Base-by-base conservation (phyloP, 116 monocot species). In the Dioscorea cayenensis region DNA sequence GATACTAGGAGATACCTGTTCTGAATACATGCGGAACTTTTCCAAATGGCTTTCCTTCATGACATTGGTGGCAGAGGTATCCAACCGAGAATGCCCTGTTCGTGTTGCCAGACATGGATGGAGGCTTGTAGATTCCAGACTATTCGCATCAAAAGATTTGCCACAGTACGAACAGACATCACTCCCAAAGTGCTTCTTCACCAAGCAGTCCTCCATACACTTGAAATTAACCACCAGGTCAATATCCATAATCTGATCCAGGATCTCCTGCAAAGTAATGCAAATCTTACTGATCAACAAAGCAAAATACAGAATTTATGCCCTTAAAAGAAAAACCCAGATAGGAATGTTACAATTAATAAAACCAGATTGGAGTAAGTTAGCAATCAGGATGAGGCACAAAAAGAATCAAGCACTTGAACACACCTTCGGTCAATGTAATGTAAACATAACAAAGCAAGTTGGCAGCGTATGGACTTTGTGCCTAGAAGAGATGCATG, bases 171-270 rank as follows among this genome's bases (percentile, higher is more conserved):
- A 79, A 72, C 95, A 95, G 22, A 80, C 73, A 38, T 66, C 74
- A 72, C 72, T 71, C 51, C 77, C 82, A 51, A 83, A 62, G 71
- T 84, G 72, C 29, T 87, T 80, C 76, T 87, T 95, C 55, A 72
- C 70, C 51, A 83, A 80, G 76, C 77, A 81, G 64, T 85, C 85
- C 28, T 83, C 86, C 22, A 55, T 69, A 36, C 78, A 87, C 71
- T 91, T 92, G 61, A 95, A 85, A 73, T 95, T 95, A 35, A 95
- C 89, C 49, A 92, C 95, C 71, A 95, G 71, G 65, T 95, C 95
- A 80, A 95, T 85, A 71, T 89, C 83, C 12, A 85, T 67, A 71
- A 95, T 85, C 65, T 87, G 81, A 75, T 95, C 92, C 63, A 95
- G 95, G 43, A 95, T 82, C 69, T 89, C 92, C 95, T 95, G 89